phyloP scores from a whole-genome alignment of 345 rosid genomes.

The Pistacia atlantica region DNA sequence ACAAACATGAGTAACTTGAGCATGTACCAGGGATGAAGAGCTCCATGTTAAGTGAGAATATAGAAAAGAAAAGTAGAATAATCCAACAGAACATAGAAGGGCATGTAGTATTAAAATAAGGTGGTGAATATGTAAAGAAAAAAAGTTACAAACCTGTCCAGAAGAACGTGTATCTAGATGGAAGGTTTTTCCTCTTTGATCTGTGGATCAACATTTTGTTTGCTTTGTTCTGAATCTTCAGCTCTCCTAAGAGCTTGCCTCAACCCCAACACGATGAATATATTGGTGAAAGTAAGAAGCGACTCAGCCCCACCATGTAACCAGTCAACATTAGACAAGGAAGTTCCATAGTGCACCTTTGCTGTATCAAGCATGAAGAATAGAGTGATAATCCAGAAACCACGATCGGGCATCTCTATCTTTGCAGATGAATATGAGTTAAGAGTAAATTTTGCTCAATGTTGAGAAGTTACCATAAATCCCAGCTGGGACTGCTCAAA shows the following conservation, averaged over 20 bases:
- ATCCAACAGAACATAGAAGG: neutral
- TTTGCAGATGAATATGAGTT: neutral
- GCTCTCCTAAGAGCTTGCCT: slow-evolving; percentile 69
- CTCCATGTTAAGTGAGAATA: slow-evolving; percentile 11
- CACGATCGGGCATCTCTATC: neutral
- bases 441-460: slow-evolving; percentile 6
- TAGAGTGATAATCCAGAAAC: neutral
- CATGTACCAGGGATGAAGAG: neutral
- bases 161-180: slow-evolving; percentile 24
- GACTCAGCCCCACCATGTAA: slow-evolving; percentile 95
- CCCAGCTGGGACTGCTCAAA: slow-evolving; percentile 81
- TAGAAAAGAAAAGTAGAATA: neutral
- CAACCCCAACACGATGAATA: slow-evolving; percentile 85
- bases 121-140: neutral
- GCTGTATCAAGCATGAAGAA: slow-evolving; percentile 44
- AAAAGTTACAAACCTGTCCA: neutral
- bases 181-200: slow-evolving; percentile 38
- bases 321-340: slow-evolving; percentile 93
- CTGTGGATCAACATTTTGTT: slow-evolving; percentile 25
- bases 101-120: slow-evolving; percentile 3
- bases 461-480: slow-evolving; percentile 66
- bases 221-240: slow-evolving; percentile 28
- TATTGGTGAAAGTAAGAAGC: slow-evolving; percentile 79
- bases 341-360: slow-evolving; percentile 86
- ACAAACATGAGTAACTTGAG: slow-evolving; percentile 1